Evolutionary conservation across 2,329 filamentous ascomycete genomes (phyloP).

Genomic region (Phyllosticta citrichinensis): DNA sequence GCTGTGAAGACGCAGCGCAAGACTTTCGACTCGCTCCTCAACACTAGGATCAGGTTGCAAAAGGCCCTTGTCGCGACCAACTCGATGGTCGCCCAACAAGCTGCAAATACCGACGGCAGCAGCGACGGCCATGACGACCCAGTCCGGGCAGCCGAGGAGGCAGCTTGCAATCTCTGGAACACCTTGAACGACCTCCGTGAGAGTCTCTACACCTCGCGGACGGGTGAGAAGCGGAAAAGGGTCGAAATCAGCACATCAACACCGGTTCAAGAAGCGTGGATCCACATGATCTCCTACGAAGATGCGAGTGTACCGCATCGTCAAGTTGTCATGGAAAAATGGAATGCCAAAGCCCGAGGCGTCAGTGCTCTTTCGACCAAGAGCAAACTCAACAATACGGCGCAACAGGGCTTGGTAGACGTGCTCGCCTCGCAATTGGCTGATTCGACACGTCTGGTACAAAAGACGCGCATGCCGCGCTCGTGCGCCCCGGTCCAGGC

Average conservation of each 20-base stretch:
- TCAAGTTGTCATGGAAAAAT: constrained; percentile 71
- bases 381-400: constrained; percentile 49
- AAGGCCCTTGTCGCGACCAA: constrained; percentile 80
- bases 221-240: constrained; percentile 52
- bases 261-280: constrained; percentile 59
- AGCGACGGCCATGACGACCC: constrained; percentile 26
- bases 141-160: constrained; percentile 71
- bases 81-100: constrained; percentile 44
- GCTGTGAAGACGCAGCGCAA: constrained; percentile 80
- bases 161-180: constrained; percentile 76
- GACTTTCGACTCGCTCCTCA: constrained; percentile 79
- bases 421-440: constrained; percentile 59
- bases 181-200: constrained; percentile 63
- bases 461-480: constrained; percentile 59
- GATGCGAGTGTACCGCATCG: constrained; percentile 49
- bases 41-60: constrained; percentile 84
- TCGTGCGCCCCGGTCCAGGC: constrained; percentile 67
- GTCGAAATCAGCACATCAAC: constrained; percentile 43
- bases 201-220: constrained; percentile 43
- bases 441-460: constrained; percentile 55
- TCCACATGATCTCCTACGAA: constrained; percentile 59
- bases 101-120: constrained; percentile 17
- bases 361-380: constrained; percentile 47
- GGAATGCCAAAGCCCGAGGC: constrained; percentile 70
- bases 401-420: constrained; percentile 54